Base-by-base conservation (phyloP, 2,329 filamentous ascomycete species). In the Beauveria sp. region DNA sequence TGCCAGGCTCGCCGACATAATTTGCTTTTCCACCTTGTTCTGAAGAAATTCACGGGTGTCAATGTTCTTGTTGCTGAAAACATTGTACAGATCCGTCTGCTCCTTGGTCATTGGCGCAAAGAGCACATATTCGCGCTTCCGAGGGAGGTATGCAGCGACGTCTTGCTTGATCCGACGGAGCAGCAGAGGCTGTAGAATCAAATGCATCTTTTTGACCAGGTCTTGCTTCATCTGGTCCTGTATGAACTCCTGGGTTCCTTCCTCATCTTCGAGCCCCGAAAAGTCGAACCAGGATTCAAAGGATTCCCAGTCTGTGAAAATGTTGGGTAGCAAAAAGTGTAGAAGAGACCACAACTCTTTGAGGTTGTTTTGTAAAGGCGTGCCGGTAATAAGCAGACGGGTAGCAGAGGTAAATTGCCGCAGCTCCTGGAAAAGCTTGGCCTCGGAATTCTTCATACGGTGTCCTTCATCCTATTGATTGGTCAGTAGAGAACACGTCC, bases 231-330 rank as follows among this genome's bases (percentile, higher is more conserved):
- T 85, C 59, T 90, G 85, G 68, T 96, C 89, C 3, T 88, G 87
- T 7, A 96, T 82, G 57, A 96, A 88, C 50, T 93, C 85, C 55
- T 90, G 86, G 1, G 91, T 89, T 0, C 86, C 87, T 42, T 88
- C 82, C 66, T 93, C 91, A 63, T 98, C 91, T 60, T 96, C 86
- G 1, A 99, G 80, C 8, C 92, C 93, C 0, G 90, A 95, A 68
- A 99, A 99, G 72, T 99, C 93, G 65, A 99, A 99, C 93, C 93
- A 98, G 1, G 86, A 86, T 70, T 97, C 91, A 62, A 99, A 99
- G 0, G 90, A 91, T 52, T 96, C 91, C 73, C 96, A 87, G 68
- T 96, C 90, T 51, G 93, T 91, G 68, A 99, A 99, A 38, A 97
- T 93, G 45, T 90, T 90, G 0, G 93, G 95, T 53, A 98, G 82